These are phyloP conservation scores for Sphaerulina vaccinii DNA, from an alignment of 2,329 filamentous ascomycete species.

Conservation along the genomic window DNA sequence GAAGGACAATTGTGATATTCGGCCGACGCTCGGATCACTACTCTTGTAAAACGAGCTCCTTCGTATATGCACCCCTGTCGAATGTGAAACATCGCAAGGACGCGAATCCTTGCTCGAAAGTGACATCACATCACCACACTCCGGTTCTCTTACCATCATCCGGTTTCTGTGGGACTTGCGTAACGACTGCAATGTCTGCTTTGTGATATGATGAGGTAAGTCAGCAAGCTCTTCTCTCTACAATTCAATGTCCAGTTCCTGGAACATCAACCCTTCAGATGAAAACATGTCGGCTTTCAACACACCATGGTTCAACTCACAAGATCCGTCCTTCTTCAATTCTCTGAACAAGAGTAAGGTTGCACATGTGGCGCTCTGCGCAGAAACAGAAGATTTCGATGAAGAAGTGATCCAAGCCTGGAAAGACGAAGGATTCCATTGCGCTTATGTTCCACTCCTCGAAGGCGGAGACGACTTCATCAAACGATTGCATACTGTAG, in stretches of 20 bases:
- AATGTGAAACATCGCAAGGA: no score
- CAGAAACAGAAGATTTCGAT: constrained; percentile 58
- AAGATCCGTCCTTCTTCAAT: constrained; percentile 38
- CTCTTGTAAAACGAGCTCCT: no score
- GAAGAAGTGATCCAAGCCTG: constrained; percentile 54
- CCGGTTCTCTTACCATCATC: constrained; percentile 4
- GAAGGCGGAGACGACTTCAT: constrained; percentile 51
- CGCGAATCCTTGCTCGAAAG: neutral
- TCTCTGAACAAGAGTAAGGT: constrained; percentile 43
- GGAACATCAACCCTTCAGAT: neutral
- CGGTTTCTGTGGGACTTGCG: constrained; percentile 13
- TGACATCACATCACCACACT: neutral
- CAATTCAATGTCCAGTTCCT: neutral
- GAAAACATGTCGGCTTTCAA: constrained; percentile 32
- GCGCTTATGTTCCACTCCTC: constrained; percentile 55
- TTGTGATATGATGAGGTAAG: constrained; percentile 6
- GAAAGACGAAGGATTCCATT: constrained; percentile 60
- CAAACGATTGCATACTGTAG: constrained; percentile 51
- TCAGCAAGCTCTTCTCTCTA: constrained; percentile 3
- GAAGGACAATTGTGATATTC: no score
- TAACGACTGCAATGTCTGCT: neutral
- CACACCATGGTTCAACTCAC: constrained; percentile 36
- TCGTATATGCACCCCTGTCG: no score
- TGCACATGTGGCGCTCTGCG: constrained; percentile 50
- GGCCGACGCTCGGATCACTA: no score